Evolutionary conservation across 202 grass and related monocot genomes (phyloP).

Genomic region (Schoenoplectus tabernaemontani): DNA sequence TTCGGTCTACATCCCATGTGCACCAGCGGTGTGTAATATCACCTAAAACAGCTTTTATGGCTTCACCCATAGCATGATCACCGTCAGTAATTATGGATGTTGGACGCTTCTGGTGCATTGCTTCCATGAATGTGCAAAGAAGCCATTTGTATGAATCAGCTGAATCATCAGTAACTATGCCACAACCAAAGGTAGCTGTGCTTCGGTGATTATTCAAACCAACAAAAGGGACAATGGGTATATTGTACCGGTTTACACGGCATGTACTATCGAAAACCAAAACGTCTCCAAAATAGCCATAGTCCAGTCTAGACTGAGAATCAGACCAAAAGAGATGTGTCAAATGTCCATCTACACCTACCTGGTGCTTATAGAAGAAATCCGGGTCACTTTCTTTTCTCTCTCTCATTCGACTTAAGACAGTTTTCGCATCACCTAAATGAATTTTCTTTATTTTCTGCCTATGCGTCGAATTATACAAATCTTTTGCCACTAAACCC

Average conservation of each 20-base stretch:
- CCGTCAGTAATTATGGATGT: conserved; percentile 37
- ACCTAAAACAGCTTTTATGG: conserved; percentile 28
- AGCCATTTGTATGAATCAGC: conserved; percentile 28
- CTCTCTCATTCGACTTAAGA: conserved; percentile 7
- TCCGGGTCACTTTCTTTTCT: not conserved
- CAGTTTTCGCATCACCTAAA: conserved; percentile 1
- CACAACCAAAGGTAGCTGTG: conserved; percentile 25
- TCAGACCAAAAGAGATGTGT: conserved; percentile 35
- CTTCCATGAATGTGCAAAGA: conserved; percentile 3
- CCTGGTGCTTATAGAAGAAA: conserved; percentile 17
- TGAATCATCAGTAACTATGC: conserved; percentile 20
- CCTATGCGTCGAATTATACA: conserved; percentile 17
- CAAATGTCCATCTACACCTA: conserved; percentile 5
- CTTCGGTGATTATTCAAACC: conserved; percentile 25
- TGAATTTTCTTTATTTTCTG: conserved; percentile 13
- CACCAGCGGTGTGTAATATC: conserved; percentile 23
- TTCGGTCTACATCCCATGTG: conserved; percentile 24
- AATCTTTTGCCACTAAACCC: conserved; percentile 7
- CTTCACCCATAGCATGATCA: conserved; percentile 18
- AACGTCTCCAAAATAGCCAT: not conserved
- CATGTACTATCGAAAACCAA: conserved; percentile 34
- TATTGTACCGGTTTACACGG: conserved; percentile 25
- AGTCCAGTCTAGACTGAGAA: not conserved
- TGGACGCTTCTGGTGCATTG: not conserved
- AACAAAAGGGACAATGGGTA: conserved; percentile 25